These are phyloP conservation scores for Cornus florida DNA, from an alignment of 148 eudicot genomes.

Conservation along the genomic window DNA sequence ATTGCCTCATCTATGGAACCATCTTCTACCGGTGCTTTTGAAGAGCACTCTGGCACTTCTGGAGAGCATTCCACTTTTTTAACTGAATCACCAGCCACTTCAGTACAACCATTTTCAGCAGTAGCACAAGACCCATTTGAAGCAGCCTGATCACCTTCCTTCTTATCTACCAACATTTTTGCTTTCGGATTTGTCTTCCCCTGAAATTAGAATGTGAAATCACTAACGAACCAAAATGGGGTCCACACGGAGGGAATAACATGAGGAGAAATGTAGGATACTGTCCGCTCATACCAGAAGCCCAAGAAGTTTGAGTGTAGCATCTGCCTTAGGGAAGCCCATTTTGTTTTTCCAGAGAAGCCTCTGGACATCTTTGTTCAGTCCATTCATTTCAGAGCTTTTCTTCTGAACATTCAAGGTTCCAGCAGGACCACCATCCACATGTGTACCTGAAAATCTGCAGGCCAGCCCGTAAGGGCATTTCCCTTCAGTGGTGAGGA, in stretches of 20 bases:
- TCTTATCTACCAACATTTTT: slow-evolving; percentile 38
- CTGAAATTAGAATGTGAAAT: slow-evolving; percentile 25
- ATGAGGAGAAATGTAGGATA: not conserved
- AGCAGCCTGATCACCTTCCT: slow-evolving; percentile 33
- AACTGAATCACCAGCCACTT: slow-evolving; percentile 24
- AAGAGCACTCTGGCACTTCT: slow-evolving; percentile 28
- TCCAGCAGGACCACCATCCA: slow-evolving; percentile 33
- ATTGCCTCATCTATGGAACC: slow-evolving; percentile 25
- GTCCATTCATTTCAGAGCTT: slow-evolving; percentile 56
- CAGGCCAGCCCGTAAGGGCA: slow-evolving; percentile 90
- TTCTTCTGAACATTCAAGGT: slow-evolving; percentile 29
- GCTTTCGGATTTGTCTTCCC: slow-evolving; percentile 43
- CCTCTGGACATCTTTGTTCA: slow-evolving; percentile 87
- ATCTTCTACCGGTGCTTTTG: slow-evolving; percentile 34
- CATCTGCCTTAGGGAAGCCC: slow-evolving; percentile 78
- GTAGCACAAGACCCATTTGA: slow-evolving; percentile 34
- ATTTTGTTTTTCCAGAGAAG: slow-evolving; percentile 95
- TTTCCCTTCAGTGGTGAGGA: slow-evolving; percentile 41
- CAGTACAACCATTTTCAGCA: slow-evolving; percentile 43
- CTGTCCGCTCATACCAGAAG: slow-evolving; percentile 47
- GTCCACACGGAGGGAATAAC: not conserved
- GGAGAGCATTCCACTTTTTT: slow-evolving; percentile 25
- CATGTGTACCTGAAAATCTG: slow-evolving; percentile 75
- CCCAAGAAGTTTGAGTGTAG: slow-evolving; percentile 76
- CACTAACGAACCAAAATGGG: not conserved